Conservation (phyloP, 176 grass and related monocot species). For the Alloteropsis semialata region DNA sequence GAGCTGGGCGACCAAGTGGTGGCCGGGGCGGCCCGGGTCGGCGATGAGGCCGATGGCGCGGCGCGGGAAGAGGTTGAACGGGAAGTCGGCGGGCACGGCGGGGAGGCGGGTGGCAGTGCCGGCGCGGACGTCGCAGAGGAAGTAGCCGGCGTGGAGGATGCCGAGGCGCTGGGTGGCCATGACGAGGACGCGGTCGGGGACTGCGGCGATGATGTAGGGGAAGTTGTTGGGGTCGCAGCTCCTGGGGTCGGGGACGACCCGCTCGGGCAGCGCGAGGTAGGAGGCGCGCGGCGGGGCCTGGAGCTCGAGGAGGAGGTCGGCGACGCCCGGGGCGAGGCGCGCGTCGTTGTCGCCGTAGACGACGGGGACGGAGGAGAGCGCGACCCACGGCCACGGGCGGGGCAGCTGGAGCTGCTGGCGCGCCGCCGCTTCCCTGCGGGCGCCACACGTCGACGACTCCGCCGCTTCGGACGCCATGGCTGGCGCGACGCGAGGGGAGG, state of each 20-base stretch:
- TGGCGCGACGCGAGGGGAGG: background rate
- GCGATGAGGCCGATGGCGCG: background rate
- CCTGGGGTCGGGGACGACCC: background rate
- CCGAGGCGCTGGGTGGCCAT: background rate
- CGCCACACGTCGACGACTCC: background rate
- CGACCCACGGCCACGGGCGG: background rate
- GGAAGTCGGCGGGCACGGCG: background rate
- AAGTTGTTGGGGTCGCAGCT: background rate
- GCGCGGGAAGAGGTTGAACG: background rate
- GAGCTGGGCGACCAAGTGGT: slow-evolving; percentile 9
- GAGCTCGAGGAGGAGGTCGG: background rate
- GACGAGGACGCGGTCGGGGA: background rate
- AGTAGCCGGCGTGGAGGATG: background rate
- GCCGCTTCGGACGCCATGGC: background rate
- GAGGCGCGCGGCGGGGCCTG: background rate
- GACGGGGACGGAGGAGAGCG: background rate
- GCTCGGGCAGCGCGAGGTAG: background rate
- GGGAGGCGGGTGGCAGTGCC: background rate
- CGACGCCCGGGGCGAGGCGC: background rate
- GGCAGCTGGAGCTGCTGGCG: background rate
- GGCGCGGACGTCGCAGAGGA: background rate
- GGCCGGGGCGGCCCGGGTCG: background rate
- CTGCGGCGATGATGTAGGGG: background rate
- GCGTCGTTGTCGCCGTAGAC: background rate
- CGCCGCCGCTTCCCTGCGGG: background rate